These are phyloP conservation scores for Lipomyces starkeyi DNA, from an alignment of 805 yeast genomes.

Conservation along the genomic window DNA sequence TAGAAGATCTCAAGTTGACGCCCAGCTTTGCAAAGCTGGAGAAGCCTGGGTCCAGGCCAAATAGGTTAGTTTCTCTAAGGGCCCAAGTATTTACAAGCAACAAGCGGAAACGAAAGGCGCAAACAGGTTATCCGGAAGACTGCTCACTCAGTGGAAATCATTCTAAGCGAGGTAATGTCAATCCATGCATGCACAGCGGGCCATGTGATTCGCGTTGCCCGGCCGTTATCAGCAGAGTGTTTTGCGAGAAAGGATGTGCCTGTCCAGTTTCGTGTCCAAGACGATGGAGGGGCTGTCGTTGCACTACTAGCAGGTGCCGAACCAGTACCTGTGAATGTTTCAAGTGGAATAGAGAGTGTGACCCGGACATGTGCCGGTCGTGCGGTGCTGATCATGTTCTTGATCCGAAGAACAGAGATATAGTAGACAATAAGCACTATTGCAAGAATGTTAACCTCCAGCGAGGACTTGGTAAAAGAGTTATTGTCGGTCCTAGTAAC, in stretches of 20 bases:
- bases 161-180: constrained; percentile 30
- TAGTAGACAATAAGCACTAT: constrained; percentile 25
- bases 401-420: constrained; percentile 35
- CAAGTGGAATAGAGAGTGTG: constrained; percentile 37
- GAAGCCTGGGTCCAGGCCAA: not conserved
- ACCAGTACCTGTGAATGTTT: constrained; percentile 34
- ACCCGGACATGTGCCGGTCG: constrained; percentile 33
- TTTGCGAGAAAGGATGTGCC: constrained; percentile 34
- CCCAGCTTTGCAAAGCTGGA: constrained; percentile 3
- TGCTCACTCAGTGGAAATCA: constrained; percentile 35
- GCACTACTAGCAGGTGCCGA: constrained; percentile 34
- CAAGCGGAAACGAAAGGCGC: constrained; percentile 35
- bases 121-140: constrained; percentile 30
- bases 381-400: constrained; percentile 36
- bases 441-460: constrained; percentile 34
- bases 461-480: constrained; percentile 30
- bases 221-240: constrained; percentile 28
- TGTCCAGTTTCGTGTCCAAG: constrained; percentile 29
- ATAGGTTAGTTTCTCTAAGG: not conserved
- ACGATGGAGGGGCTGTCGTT: constrained; percentile 33
- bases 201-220: constrained; percentile 33
- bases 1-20: constrained; percentile 20
- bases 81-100: constrained; percentile 2
- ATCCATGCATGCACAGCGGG: constrained; percentile 35
- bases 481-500: constrained; percentile 29